A percentile compares a stretch with the other conserved stretches of the same genome.
These are phyloP conservation scores for Stenogyne calaminthoides DNA, from an alignment of 305 asterid genomes.

Conservation along the genomic window DNA sequence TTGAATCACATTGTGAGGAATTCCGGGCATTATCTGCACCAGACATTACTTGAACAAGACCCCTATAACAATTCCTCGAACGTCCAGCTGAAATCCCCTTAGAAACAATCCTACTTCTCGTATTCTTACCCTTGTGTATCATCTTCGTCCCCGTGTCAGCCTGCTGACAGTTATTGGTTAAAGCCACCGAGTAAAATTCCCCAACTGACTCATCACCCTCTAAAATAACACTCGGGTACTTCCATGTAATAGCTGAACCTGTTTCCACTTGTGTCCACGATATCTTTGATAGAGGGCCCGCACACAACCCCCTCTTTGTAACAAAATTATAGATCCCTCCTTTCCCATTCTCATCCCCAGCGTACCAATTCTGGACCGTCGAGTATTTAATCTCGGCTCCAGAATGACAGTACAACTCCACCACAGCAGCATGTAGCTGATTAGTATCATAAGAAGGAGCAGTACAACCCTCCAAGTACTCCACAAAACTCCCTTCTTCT, in stretches of 20 bases:
- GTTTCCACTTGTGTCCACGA: constrained; percentile 99
- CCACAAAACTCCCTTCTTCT: constrained; percentile 90
- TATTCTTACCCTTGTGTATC: constrained; percentile 96
- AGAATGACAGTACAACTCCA: constrained; percentile 80
- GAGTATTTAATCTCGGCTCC: constrained; percentile 91
- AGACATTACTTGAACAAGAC: constrained; percentile 86
- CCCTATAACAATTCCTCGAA: constrained; percentile 88
- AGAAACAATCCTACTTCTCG: constrained; percentile 88
- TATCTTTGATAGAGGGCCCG: constrained; percentile 72
- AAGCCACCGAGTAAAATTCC: constrained; percentile 91
- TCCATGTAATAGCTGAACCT: constrained; percentile 97
- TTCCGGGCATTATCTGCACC: constrained; percentile 71
- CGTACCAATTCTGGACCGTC: constrained; percentile 98
- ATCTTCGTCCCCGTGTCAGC: constrained; percentile 98
- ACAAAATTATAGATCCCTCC: constrained; percentile 93
- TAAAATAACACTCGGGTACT: constrained; percentile 88
- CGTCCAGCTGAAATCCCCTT: constrained; percentile 92
- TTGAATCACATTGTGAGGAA: constrained; percentile 91
- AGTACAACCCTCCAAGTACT: constrained; percentile 95
- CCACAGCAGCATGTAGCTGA: constrained; percentile 92
- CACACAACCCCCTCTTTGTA: constrained; percentile 90
- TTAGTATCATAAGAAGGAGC: constrained; percentile 94
- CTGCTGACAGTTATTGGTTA: constrained; percentile 91
- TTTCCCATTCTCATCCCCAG: constrained; percentile 82
- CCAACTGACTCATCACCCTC: constrained; percentile 97